phyloP scores from a whole-genome alignment of 306 rosid species.

The Begonia peltatifolia region DNA sequence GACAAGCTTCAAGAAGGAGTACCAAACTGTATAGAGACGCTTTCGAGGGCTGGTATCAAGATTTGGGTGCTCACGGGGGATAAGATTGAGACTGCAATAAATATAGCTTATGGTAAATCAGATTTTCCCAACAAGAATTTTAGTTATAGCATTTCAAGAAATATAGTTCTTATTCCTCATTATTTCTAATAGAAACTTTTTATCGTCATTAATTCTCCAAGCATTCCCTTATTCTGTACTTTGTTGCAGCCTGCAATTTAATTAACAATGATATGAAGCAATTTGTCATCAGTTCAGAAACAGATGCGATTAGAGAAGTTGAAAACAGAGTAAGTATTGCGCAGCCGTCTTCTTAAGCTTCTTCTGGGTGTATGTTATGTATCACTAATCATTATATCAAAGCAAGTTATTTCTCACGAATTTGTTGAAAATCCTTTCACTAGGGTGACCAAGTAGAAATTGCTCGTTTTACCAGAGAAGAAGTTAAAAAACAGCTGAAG shows the following conservation, averaged over 20 bases:
- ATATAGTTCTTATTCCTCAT: neutral
- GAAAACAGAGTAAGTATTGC: conserved; percentile 60
- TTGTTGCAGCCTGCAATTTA: conserved; percentile 72
- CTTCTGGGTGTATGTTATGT: too few species aligned
- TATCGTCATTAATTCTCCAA: neutral
- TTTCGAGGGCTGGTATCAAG: conserved; percentile 89
- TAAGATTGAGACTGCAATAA: conserved; percentile 97
- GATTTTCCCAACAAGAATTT: neutral
- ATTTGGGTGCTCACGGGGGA: conserved; percentile 96
- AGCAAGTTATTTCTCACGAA: neutral
- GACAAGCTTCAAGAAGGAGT: conserved; percentile 99
- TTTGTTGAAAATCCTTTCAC: conserved; percentile 11
- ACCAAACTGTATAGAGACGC: conserved; percentile 87
- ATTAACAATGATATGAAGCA: conserved; percentile 89
- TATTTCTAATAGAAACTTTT: neutral
- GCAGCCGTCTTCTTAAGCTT: too few species aligned
- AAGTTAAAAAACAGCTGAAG: conserved; percentile 61
- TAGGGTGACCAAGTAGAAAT: conserved; percentile 97
- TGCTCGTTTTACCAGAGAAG: conserved; percentile 71
- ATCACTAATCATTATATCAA: too few species aligned
- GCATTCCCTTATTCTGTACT: conserved; percentile 9
- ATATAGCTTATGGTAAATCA: conserved; percentile 84
- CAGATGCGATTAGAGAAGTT: conserved; percentile 84
- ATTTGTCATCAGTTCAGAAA: conserved; percentile 84
- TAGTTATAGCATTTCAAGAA: conserved; percentile 2